Evolutionary conservation across 306 rosid genomes (phyloP).

Genomic region (Gynostemma pentaphyllum): DNA sequence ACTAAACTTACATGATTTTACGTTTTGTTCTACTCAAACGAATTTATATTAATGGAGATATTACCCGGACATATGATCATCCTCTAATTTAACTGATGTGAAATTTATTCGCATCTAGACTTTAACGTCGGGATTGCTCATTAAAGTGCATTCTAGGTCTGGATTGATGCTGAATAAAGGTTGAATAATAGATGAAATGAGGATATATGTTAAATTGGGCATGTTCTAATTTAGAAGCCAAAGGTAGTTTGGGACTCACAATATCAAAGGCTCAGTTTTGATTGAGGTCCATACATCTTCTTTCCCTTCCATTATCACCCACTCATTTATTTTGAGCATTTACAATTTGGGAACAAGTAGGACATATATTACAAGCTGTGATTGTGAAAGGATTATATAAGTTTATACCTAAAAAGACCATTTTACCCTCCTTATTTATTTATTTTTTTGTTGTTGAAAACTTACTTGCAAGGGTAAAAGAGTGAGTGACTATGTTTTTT

Average conservation of each 20-base stretch:
- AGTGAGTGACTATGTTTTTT: constrained; percentile 6
- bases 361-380: constrained; percentile 8
- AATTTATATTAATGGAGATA: no score
- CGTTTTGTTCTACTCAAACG: no score
- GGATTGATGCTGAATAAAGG: constrained; percentile 6
- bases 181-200: constrained; percentile 11
- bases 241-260: constrained; percentile 1
- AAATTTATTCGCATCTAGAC: no score
- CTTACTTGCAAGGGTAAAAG: background rate
- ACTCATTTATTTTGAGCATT: constrained; percentile 11
- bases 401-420: background rate
- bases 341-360: constrained; percentile 11
- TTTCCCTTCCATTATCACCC: constrained; percentile 6
- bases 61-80: no score
- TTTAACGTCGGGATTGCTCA: constrained; percentile 1
- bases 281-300: constrained; percentile 8
- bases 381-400: constrained; percentile 10
- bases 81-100: no score
- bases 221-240: constrained; percentile 7
- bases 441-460: constrained; percentile 1
- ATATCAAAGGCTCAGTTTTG: constrained; percentile 1
- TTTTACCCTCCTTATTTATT: constrained; percentile 2
- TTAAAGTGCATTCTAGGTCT: constrained; percentile 2
- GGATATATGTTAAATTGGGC: constrained; percentile 4
- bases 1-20: no score